Evolutionary conservation across 129 eudicot species (phyloP), one percentile per base, ranked within the genome.

Genomic region (Apium graveolens): DNA sequence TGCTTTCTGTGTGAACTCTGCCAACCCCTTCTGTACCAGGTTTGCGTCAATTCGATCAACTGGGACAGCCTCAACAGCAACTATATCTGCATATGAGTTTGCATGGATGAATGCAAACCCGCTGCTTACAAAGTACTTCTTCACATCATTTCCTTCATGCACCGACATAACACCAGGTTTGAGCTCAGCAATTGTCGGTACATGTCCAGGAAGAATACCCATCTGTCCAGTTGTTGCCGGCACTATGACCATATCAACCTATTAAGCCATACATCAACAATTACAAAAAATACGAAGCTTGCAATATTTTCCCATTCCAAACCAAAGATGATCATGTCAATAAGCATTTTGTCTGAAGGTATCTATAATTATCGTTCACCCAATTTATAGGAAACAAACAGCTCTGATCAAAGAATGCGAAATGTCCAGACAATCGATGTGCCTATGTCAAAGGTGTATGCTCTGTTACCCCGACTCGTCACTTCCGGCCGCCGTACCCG

Each of bases 181-280:
- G n/a, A 90, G 90, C 84, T 92, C 96, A 2, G 97, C 89, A 12
- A 90, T 90, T 83, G 91, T 90, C 7, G 97, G 81, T 17, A 90
- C 89, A 29, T 92, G 93, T 27, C 97, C 96, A 41, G 97, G 96
- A 79, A 92, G 89, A 46, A 92, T 83, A 83, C 97, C 93, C 96
- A 92, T 90, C 80, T 88, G 91, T 68, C 97, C 97, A 12, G 91
- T 88, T 75, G 93, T 86, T 45, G 96, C 93, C 20, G 97, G 97
- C 16, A 90, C 85, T 70, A 85, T 88, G 77, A 90, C 92, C 96
- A 92, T 90, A 74, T 92, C 97, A 34, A 93, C 98, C 98, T 93
- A 87, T 63, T 51, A 72, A 63, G 62, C 16, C 77, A 46, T 16
- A 20, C 21, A 60, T 18, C 7, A 17, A 44, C 55, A 10, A n/a